Base-by-base conservation (phyloP, 1,139 yeast genomes). In the Yueomyces sp. region DNA sequence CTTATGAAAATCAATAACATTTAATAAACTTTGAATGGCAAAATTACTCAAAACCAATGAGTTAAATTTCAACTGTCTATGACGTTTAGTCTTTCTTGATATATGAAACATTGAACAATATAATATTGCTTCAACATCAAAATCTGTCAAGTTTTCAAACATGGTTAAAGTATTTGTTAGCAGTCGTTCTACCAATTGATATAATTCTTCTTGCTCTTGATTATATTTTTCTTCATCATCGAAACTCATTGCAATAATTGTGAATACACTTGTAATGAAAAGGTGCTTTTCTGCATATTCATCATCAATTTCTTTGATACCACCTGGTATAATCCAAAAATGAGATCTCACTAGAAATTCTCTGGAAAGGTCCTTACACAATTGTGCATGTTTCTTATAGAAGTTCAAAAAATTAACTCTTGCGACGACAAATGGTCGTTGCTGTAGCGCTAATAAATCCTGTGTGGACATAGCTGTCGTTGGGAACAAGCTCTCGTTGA, bases 301-400 rank as follows among this genome's bases (percentile, higher is more conserved):
- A 38, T 64, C 52, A 38, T 67, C 62, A 7, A 73, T 65, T 33
- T 62, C 64, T 37, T 65, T 69, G 12, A 72, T 64, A 3, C 76
- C 76, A 8, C 76, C 77, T 1, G 78, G 78, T 4, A 72, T 69
- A 39, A 72, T 72, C 75, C 76, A 73, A 50, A 69, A 71, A 52
- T 72, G 76, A 1, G 76, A 70, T 37, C 65, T 65, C 27, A 63
- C 66, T 32, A 73, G 51, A 46, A 72, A 73, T 31, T 67, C 66
- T 44, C 65, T 61, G 0, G 72, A 67, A 12, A 72, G 49, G 37
- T 58, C 55, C n/a, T 69, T 54, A 46, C 73, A 69, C 3, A 71
- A 50, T 2, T 47, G 44, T 47, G 64, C 64, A 47, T 71, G 60
- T 26, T 61, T 52, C 31, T 59, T 53, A 47, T 68, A 73, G 57